Evolutionary conservation across 768 basidiomycete species (phyloP).

Genomic region (Leccinum pellstonianum): DNA sequence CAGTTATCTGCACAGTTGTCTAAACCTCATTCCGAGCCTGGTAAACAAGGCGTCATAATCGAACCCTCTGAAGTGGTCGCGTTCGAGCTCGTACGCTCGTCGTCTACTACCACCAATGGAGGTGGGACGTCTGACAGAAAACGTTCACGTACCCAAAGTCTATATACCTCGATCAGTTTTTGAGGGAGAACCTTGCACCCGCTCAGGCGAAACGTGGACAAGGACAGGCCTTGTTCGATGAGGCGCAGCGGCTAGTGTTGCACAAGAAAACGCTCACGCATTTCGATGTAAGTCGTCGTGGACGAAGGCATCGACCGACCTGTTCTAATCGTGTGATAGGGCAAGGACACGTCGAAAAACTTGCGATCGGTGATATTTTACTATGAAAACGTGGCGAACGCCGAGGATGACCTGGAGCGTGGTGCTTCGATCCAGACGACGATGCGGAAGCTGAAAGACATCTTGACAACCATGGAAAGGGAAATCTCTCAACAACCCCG

Average conservation of each 20-base stretch:
- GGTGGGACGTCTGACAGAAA: slow-evolving; percentile 26
- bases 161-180: slow-evolving; percentile 72
- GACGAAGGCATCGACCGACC: not conserved
- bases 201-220: slow-evolving; percentile 36
- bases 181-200: slow-evolving; percentile 53
- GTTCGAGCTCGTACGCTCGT: slow-evolving; percentile 46
- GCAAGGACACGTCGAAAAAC: slow-evolving; percentile 56
- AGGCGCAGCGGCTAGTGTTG: slow-evolving; percentile 46
- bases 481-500: slow-evolving; percentile 24
- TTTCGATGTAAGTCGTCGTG: slow-evolving; percentile 49
- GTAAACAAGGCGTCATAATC: slow-evolving; percentile 57
- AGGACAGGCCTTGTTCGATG: slow-evolving; percentile 41
- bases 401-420: slow-evolving; percentile 48
- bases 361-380: slow-evolving; percentile 60
- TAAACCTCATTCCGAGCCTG: slow-evolving; percentile 22
- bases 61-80: slow-evolving; percentile 62
- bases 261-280: slow-evolving; percentile 49
- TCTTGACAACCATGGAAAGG: slow-evolving; percentile 50
- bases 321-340: slow-evolving; percentile 37
- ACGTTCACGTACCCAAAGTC: slow-evolving; percentile 59
- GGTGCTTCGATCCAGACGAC: slow-evolving; percentile 29
- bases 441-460: slow-evolving; percentile 48
- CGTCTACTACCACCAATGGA: slow-evolving; percentile 9
- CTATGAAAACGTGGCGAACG: slow-evolving; percentile 63
- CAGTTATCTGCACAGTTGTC: slow-evolving; percentile 40